Base-by-base conservation (phyloP, 2,329 filamentous ascomycete species). In the Penicillium fuscoglaucum region DNA sequence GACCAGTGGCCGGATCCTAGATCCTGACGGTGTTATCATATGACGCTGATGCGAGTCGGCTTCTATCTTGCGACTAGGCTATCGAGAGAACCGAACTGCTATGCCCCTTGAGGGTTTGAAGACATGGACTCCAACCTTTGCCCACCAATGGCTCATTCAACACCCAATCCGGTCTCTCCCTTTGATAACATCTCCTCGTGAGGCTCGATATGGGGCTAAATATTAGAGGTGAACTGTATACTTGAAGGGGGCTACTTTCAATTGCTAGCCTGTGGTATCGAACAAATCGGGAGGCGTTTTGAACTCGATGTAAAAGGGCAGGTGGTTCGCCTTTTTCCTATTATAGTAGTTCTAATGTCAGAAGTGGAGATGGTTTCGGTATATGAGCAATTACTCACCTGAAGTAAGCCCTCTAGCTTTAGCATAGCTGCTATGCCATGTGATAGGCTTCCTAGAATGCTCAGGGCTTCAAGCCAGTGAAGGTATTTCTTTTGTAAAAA, bases 401-500 rank as follows among this genome's bases (percentile, higher is more conserved):
- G 52, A 15, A 62, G 15, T 45, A 68, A 55, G 39, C 33, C 39
- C 17, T 65, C 59, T 0, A 73, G 64, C 52, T 33, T 52, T 5
- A 24, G 10, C 8, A 52, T 41, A 31, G 39, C 37, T 17, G 6
- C 10, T 43, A 67, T 58, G n/a, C 61, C 63, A 5, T 61, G 17
- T 52, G 61, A 58, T 26, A 70, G 0, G 29, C 60, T 56, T 62
- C 60, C 50, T 9, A 68, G 45, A 28, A 72, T 35, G 40, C 69
- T 70, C 8, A 73, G 60, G n/a, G 63, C 67, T 59, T 73, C 69
- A 4, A 74, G 46, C 71, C 67, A 74, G 40, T 72, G 56, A 57
- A 71, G 62, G 31, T 64, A 69, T 3, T 68, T 59, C 45, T 61
- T 29, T 24, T 52, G 52, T 6, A 72, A 13, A 48, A 73, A 73